A percentile compares a stretch with the other conserved stretches of the same genome.
Evolutionary conservation across 768 basidiomycete genomes (phyloP).

Genomic region (Cantharellus anzutake): DNA sequence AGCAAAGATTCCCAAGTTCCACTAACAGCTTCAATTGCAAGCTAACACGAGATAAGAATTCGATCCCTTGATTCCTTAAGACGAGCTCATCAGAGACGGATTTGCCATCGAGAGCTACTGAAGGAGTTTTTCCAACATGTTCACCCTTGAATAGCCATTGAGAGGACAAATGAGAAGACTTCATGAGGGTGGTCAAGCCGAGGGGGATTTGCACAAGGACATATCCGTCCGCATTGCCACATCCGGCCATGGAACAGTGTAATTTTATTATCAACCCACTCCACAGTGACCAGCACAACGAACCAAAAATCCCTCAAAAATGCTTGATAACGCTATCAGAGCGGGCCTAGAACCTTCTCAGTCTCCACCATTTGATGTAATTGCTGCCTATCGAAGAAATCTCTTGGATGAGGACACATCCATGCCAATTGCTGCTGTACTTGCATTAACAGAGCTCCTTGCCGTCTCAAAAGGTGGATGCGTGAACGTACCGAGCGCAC

Average conservation of each 20-base stretch:
- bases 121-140: slow-evolving; percentile 40
- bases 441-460: slow-evolving; percentile 66
- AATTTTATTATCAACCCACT: background rate
- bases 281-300: background rate
- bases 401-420: background rate
- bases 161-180: too few species aligned
- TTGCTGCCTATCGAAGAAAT: background rate
- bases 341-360: background rate
- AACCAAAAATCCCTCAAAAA: background rate
- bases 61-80: slow-evolving; percentile 63
- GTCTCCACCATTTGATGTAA: background rate
- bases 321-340: background rate
- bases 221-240: background rate
- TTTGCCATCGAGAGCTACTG: slow-evolving; percentile 23
- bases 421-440: slow-evolving; percentile 28
- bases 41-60: slow-evolving; percentile 70
- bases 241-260: background rate
- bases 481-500: too few species aligned
- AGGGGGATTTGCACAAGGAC: background rate
- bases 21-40: slow-evolving; percentile 60
- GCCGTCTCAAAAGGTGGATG: slow-evolving; percentile 50
- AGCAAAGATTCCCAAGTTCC: background rate
- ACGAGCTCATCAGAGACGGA: slow-evolving; percentile 48
- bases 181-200: too few species aligned
- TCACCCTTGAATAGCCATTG: slow-evolving; percentile 61